phyloP scores from a whole-genome alignment of 208 protist species.

The Acanthamoeba castellanii region DNA sequence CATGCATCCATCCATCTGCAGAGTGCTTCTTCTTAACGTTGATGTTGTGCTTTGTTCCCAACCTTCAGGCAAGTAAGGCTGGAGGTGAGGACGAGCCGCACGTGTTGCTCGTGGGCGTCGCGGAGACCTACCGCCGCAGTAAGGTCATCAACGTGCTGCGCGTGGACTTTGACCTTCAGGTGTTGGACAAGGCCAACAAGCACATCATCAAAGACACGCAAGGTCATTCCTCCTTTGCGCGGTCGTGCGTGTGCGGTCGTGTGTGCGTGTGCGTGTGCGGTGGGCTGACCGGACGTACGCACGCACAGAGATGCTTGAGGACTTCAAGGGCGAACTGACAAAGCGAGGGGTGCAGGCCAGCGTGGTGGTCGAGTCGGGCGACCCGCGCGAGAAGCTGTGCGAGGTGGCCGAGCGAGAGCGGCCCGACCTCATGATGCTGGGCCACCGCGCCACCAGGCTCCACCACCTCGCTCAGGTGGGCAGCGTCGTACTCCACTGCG shows the following conservation, averaged over 20 bases:
- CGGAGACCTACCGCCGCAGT: background rate
- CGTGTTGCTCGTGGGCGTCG: background rate
- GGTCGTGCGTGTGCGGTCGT: background rate
- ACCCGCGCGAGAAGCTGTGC: conserved; percentile 24
- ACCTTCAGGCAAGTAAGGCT: too few species aligned
- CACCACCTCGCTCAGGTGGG: background rate
- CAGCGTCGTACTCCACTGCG: conserved; percentile 11
- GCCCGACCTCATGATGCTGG: background rate
- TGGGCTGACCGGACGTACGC: background rate
- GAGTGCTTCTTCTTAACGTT: too few species aligned
- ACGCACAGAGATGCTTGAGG: conserved; percentile 32
- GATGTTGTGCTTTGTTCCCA: too few species aligned
- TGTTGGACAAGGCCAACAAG: conserved; percentile 25
- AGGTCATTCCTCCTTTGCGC: background rate
- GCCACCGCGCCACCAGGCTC: background rate
- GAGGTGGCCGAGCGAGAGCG: background rate
- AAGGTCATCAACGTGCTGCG: conserved; percentile 35
- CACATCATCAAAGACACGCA: background rate
- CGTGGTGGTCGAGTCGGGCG: background rate
- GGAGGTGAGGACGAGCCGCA: background rate
- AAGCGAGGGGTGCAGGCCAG: background rate
- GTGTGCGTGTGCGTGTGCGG: background rate
- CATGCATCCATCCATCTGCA: too few species aligned
- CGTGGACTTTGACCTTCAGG: conserved; percentile 1
- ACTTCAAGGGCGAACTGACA: background rate